phyloP scores from a whole-genome alignment of 2,329 filamentous ascomycete species.

The Venturia oleaginea region DNA sequence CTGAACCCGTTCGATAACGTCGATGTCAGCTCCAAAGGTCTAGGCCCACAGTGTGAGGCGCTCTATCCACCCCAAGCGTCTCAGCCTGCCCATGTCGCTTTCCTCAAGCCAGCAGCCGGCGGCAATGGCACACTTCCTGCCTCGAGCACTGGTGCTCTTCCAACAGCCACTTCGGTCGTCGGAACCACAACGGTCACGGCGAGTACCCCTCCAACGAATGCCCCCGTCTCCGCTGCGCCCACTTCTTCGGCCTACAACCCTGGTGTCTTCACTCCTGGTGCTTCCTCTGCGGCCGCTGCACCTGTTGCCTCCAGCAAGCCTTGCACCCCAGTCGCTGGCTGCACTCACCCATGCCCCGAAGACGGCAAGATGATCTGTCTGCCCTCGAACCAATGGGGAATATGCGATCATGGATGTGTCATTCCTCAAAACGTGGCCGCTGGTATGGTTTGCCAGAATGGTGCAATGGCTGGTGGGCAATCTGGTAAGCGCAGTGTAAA shows the following conservation, averaged over 20 bases:
- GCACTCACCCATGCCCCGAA: background rate
- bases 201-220: background rate
- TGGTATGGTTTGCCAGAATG: constrained; percentile 36
- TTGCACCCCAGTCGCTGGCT: background rate
- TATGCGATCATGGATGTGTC: constrained; percentile 17
- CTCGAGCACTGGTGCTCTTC: background rate
- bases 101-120: background rate
- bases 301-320: background rate
- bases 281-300: background rate
- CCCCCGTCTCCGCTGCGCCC: background rate
- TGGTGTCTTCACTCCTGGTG: background rate
- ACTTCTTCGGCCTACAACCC: background rate
- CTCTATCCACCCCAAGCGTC: background rate
- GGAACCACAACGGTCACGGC: background rate
- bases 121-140: background rate
- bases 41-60: background rate
- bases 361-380: constrained; percentile 17
- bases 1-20: background rate
- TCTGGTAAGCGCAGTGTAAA: background rate
- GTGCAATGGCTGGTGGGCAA: constrained; percentile 24
- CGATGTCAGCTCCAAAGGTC: background rate
- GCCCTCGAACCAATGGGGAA: constrained; percentile 15
- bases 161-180: background rate
- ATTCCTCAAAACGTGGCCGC: constrained; percentile 27
- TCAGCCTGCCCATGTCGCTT: background rate